Conservation (phyloP, 2,329 filamentous ascomycete genomes). For the Arthroderma sp. region DNA sequence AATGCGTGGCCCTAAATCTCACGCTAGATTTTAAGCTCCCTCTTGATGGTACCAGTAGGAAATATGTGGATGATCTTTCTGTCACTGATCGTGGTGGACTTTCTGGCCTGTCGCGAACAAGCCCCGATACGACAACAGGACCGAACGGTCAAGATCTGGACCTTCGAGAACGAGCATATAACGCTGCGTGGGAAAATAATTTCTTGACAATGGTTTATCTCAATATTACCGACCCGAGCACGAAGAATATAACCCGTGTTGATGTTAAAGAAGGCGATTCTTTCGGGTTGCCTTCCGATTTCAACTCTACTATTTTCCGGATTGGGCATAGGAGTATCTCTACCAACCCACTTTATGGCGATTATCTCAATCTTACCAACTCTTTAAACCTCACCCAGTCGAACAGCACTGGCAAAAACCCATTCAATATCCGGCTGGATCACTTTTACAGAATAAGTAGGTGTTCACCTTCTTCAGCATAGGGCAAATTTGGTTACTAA, state of each 20-base stretch:
- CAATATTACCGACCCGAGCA: conserved; percentile 24
- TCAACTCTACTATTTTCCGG: conserved; percentile 3
- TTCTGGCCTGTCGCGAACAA: conserved; percentile 1
- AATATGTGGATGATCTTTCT: conserved; percentile 14
- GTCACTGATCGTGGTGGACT: conserved; percentile 35
- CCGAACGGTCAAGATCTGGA: conserved; percentile 22
- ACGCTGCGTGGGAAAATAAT: conserved; percentile 33
- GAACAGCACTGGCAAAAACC: not conserved
- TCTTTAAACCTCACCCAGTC: not conserved
- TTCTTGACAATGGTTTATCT: conserved; percentile 25
- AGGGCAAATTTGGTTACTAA: not conserved
- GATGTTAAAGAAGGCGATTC: conserved; percentile 1
- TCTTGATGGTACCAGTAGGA: conserved; percentile 1
- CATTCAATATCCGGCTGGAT: not conserved
- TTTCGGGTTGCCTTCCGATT: conserved; percentile 1
- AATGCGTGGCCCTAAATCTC: conserved; percentile 29
- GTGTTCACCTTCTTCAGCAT: not conserved
- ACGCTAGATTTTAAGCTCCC: conserved; percentile 29
- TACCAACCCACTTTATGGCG: conserved; percentile 3
- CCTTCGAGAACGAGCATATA: conserved; percentile 28
- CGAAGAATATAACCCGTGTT: conserved; percentile 2
- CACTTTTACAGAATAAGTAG: conserved; percentile 5
- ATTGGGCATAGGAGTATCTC: conserved; percentile 2
- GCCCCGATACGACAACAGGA: not conserved
- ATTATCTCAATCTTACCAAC: conserved; percentile 4